Evolutionary conservation across 2,329 filamentous ascomycete genomes (phyloP).

Genomic region (Aspergillus fischeri): DNA sequence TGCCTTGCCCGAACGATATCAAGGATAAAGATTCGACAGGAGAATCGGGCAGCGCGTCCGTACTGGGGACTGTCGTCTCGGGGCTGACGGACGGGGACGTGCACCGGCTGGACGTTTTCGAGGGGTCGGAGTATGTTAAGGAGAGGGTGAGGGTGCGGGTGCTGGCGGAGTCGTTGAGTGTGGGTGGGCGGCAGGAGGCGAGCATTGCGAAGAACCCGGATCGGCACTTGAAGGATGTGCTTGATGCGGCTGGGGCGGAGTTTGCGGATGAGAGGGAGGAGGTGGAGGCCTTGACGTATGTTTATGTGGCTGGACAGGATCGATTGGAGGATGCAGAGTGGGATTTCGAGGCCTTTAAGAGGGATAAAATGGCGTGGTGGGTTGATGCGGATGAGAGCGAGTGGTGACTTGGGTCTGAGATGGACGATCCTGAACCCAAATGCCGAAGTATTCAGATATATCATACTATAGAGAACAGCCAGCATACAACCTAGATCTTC

Average conservation of each 20-base stretch:
- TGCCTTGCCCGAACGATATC: conserved; percentile 29
- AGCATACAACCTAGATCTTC: not conserved
- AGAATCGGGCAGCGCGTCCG: conserved; percentile 39
- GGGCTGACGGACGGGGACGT: conserved; percentile 77
- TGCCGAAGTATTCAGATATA: not conserved
- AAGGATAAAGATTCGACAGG: conserved; percentile 1
- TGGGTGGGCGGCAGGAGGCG: conserved; percentile 20
- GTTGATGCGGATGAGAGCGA: conserved; percentile 45
- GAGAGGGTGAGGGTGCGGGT: conserved; percentile 44
- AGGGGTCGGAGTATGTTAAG: conserved; percentile 69
- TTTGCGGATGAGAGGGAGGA: conserved; percentile 43
- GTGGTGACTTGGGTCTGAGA: conserved; percentile 23
- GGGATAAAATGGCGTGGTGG: conserved; percentile 66
- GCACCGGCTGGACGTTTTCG: conserved; percentile 71
- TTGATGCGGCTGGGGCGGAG: conserved; percentile 50
- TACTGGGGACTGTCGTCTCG: conserved; percentile 71
- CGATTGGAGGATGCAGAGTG: conserved; percentile 71
- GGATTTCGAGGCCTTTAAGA: conserved; percentile 81
- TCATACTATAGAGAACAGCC: not conserved
- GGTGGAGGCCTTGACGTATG: conserved; percentile 59
- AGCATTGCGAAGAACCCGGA: conserved; percentile 29
- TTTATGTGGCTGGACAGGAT: conserved; percentile 50
- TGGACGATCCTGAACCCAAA: too few species aligned
- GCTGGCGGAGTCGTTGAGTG: conserved; percentile 26
- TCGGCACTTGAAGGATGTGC: conserved; percentile 33